Base-by-base conservation (phyloP, 345 rosid genomes). In the Linum trigynum region DNA sequence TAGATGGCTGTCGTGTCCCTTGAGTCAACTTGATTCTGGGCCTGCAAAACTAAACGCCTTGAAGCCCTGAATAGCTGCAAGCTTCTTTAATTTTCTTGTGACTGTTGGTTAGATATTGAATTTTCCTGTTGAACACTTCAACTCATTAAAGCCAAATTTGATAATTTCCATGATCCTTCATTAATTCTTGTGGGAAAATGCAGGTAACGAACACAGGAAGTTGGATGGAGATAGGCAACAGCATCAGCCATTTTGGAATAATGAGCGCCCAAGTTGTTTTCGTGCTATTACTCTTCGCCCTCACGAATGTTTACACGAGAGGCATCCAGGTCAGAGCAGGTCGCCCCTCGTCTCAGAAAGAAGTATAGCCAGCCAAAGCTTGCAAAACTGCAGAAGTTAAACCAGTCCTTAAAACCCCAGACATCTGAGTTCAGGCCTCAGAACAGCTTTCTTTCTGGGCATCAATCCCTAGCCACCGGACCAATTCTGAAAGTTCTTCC, bases 211-310 rank as follows among this genome's bases (percentile, higher is more conserved):
- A 87, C 69, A 87, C 88, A 7, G 97, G 97, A 75, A 92, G 98
- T 71, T 92, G 98, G 98, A 92, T 89, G 98, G 98, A 92, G 59
- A 92, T 92, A 0, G 97, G 98, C 41, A 92, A 89, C 72, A 86
- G 91, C 82, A 92, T 92, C 72, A 92, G 98, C 79, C 97, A 92
- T 71, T 89, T 89, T 63, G 96, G 98, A 68, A 89, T 89, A 0
- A 76, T 87, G 91, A 92, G 98, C 68, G 98, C 98, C 10, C 98
- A 89, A 77, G 98, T 92, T 23, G 97, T 92, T 42, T 92, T 89
- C 66, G 96, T 89, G 69, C 87, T 92, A 50, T 70, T 89, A 67
- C 98, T 92, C 65, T 85, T 92, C 65, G 96, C 96, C 14, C 80
- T 89, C 45, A 87, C 98, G 5, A 88, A 92, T 67, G 71, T 87